Evolutionary conservation across 1,284 basidiomycete species (phyloP).

Genomic region (Meira miltonrushii): DNA sequence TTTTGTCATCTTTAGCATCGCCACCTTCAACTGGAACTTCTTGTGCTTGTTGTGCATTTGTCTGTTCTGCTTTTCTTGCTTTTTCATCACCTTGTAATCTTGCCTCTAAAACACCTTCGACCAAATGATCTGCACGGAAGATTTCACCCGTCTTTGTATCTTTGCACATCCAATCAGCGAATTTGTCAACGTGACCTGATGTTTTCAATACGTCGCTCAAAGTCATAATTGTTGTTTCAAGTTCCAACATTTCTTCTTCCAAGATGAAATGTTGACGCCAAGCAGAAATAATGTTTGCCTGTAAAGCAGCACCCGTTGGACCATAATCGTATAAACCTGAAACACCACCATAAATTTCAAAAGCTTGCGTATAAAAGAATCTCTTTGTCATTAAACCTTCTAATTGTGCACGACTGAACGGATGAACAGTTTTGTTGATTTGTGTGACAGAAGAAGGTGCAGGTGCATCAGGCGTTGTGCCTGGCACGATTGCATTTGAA

Average conservation of each 20-base stretch:
- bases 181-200: constrained; percentile 95
- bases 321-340: constrained; percentile 69
- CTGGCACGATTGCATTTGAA: constrained; percentile 7
- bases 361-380: constrained; percentile 97
- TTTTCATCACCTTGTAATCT: constrained; percentile 84
- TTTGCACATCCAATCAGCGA: constrained; percentile 99
- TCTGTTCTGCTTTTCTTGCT: constrained; percentile 62
- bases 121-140: constrained; percentile 92
- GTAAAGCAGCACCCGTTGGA: constrained; percentile 86
- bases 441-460: constrained; percentile 9
- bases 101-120: constrained; percentile 86
- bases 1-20: constrained; percentile 52
- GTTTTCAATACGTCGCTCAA: constrained; percentile 91
- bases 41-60: constrained; percentile 13
- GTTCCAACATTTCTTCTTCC: constrained; percentile 97
- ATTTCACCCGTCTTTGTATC: constrained; percentile 91
- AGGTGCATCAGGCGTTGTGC: constrained; percentile 6
- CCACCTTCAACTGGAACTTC: constrained; percentile 17
- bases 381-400: constrained; percentile 82
- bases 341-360: constrained; percentile 98
- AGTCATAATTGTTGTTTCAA: constrained; percentile 98
- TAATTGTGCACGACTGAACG: constrained; percentile 80
- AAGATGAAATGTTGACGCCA: constrained; percentile 99
- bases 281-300: constrained; percentile 92
- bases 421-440: constrained; percentile 60